Conservation (phyloP, 306 rosid genomes). For the Carpinus viminea region DNA sequence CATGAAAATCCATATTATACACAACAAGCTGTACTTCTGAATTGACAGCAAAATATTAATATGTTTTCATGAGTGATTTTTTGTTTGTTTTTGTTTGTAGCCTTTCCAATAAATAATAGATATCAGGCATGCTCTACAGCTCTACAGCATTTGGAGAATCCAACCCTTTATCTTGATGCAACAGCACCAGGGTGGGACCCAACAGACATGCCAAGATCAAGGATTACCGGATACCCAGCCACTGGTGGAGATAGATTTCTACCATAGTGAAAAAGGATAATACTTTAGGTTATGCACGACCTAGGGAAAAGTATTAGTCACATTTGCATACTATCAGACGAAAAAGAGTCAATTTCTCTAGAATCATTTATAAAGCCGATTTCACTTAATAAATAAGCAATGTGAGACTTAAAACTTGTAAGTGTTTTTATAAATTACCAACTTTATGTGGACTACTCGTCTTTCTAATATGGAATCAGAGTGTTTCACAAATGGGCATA, state of each 20-base stretch:
- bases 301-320: too few species aligned
- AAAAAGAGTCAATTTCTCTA: too few species aligned
- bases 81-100: not conserved
- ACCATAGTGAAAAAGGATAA: not conserved
- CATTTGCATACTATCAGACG: too few species aligned
- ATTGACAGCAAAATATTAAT: not conserved
- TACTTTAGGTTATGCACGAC: not conserved
- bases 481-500: not conserved
- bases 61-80: not conserved
- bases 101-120: not conserved
- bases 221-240: conserved; percentile 10
- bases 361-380: too few species aligned
- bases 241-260: conserved; percentile 8
- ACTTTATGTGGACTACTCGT: too few species aligned
- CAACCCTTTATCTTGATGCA: not conserved
- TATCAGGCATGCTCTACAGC: not conserved
- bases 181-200: not conserved
- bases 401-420: too few species aligned
- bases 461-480: too few species aligned
- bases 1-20: not conserved
- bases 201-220: not conserved
- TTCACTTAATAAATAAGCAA: too few species aligned
- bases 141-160: not conserved
- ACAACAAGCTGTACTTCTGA: not conserved
- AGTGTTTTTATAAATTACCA: too few species aligned